phyloP scores from a whole-genome alignment of 768 basidiomycete genomes.

The Mycena kentingensis region DNA sequence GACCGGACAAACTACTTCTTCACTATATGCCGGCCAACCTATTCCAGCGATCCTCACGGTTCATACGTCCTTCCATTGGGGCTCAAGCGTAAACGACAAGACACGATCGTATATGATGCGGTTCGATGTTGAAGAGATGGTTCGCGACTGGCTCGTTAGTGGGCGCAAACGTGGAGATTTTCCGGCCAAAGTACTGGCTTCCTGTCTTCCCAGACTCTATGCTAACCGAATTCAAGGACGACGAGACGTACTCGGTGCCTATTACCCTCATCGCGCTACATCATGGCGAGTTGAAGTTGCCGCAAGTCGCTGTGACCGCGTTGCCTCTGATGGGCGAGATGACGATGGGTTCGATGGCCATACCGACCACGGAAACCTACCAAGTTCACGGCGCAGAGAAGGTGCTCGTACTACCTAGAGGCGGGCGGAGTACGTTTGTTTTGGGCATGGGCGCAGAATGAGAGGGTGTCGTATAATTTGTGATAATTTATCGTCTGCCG shows the following conservation, averaged over 20 bases:
- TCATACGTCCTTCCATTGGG: conserved; percentile 79
- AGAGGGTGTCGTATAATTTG: not conserved
- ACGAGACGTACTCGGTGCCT: conserved; percentile 55
- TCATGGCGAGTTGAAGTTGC: conserved; percentile 78
- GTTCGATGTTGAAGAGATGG: conserved; percentile 81
- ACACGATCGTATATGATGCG: conserved; percentile 56
- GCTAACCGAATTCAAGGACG: conserved; percentile 50
- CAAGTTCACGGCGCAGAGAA: conserved; percentile 84
- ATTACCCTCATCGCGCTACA: conserved; percentile 86
- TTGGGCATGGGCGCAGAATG: conserved; percentile 64
- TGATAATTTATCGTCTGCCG: conserved; percentile 18
- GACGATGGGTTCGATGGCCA: conserved; percentile 57
- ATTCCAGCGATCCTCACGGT: conserved; percentile 70
- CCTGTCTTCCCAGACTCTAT: conserved; percentile 2
- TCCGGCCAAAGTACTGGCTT: conserved; percentile 57
- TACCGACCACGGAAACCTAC: conserved; percentile 76
- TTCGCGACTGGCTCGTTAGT: conserved; percentile 87
- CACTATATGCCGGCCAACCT: conserved; percentile 86
- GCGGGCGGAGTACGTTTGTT: conserved; percentile 79
- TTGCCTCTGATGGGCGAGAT: conserved; percentile 53
- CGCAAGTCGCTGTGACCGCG: conserved; percentile 67
- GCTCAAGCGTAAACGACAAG: conserved; percentile 45
- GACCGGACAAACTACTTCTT: conserved; percentile 33
- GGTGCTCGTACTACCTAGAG: conserved; percentile 79
- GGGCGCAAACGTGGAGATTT: conserved; percentile 88